These are phyloP conservation scores for Aspergillus cavernicola DNA, from an alignment of 495 filamentous ascomycete genomes.

Conservation along the genomic window DNA sequence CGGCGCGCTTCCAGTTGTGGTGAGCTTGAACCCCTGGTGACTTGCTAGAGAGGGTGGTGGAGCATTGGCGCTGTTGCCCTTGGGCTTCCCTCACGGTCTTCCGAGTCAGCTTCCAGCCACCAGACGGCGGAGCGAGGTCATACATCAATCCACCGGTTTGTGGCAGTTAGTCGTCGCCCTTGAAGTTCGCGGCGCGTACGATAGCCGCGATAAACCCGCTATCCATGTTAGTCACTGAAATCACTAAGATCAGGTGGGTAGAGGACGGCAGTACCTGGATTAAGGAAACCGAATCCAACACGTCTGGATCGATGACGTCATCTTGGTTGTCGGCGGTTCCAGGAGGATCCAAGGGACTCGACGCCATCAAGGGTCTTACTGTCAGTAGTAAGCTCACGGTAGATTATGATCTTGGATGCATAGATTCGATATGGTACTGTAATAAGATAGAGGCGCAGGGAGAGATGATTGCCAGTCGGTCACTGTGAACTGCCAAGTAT, in stretches of 20 bases:
- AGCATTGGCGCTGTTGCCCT: conserved; percentile 52
- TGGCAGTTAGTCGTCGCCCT: conserved; percentile 61
- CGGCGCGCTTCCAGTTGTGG: conserved; percentile 71
- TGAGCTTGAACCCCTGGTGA: conserved; percentile 49
- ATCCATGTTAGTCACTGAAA: no score
- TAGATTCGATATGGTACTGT: no score
- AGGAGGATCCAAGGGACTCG: not conserved
- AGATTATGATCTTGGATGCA: not conserved
- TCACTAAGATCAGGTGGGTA: no score
- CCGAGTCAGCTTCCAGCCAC: not conserved
- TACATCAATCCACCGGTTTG: conserved; percentile 65
- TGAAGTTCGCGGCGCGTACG: conserved; percentile 60
- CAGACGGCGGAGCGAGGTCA: no score
- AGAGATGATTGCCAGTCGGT: no score
- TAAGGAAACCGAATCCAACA: not conserved
- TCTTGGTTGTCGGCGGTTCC: not conserved
- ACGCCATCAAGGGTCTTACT: not conserved
- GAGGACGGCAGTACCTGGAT: conserved; percentile 41
- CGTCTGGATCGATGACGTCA: not conserved
- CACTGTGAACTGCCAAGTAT: no score
- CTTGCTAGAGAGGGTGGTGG: no score
- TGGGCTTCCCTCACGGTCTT: conserved; percentile 62
- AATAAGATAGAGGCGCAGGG: no score
- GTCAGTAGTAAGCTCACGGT: not conserved
- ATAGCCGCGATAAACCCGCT: conserved; percentile 70